A percentile compares a stretch with the other conserved stretches of the same genome.
phyloP scores from a whole-genome alignment of 202 grass and related monocot genomes.

The Panicum hallii region DNA sequence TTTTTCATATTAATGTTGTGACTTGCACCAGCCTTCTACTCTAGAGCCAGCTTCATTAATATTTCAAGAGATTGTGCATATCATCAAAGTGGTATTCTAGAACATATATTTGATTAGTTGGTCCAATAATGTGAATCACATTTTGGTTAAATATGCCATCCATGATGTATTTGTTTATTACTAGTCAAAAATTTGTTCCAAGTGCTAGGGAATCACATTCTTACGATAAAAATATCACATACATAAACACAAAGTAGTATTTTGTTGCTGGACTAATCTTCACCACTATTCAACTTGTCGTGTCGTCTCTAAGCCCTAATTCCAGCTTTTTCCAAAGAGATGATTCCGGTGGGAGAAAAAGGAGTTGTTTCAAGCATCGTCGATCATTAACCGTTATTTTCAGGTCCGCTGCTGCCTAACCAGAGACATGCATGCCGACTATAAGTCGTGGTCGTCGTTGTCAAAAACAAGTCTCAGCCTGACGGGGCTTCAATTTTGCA shows the following conservation, averaged over 20 bases:
- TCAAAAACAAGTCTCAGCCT: slow-evolving; percentile 43
- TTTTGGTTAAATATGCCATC: neutral
- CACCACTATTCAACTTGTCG: neutral
- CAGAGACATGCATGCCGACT: slow-evolving; percentile 50
- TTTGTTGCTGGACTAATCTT: neutral
- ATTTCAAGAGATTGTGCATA: neutral
- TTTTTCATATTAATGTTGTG: neutral
- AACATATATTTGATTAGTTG: neutral
- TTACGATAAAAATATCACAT: neutral
- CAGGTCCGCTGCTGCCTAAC: slow-evolving; percentile 21
- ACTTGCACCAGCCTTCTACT: neutral
- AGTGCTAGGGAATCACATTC: slow-evolving; percentile 9
- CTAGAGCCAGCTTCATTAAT: neutral
- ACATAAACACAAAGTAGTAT: neutral
- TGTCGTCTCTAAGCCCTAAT: neutral
- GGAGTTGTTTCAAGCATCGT: neutral
- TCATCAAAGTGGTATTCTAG: neutral
- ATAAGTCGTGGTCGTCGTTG: neutral
- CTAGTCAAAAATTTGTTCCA: neutral
- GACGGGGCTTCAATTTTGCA: slow-evolving; percentile 15
- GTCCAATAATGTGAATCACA: neutral
- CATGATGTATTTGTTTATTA: neutral
- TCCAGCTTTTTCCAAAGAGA: neutral
- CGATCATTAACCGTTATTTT: neutral
- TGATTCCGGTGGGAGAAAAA: slow-evolving; percentile 9